Conservation (phyloP, 257 asterid genomes). For the Ballota nigra region DNA sequence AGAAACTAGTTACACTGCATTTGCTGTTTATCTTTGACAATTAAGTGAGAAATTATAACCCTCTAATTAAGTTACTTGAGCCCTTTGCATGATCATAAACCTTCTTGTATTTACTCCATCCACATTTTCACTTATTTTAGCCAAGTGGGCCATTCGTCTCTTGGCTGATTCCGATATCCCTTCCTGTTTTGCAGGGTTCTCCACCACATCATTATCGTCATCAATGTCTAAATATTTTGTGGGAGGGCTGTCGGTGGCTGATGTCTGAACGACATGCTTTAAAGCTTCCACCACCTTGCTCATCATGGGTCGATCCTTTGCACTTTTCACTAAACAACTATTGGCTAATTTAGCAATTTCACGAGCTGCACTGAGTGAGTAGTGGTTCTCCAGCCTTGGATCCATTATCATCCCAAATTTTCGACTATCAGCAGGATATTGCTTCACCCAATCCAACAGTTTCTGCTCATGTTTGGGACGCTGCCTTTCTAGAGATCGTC, state of each 20-base stretch:
- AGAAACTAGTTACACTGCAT: not conserved
- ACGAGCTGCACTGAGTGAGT: slow-evolving; percentile 54
- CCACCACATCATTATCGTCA: slow-evolving; percentile 38
- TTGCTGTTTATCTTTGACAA: not conserved
- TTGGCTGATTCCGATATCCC: slow-evolving; percentile 40
- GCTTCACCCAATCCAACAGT: slow-evolving; percentile 77
- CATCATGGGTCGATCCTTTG: slow-evolving; percentile 81
- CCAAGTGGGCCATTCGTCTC: slow-evolving; percentile 72
- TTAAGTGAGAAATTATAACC: not conserved
- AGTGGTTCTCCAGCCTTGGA: slow-evolving; percentile 66
- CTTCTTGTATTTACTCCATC: slow-evolving; percentile 56
- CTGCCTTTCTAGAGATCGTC: slow-evolving; percentile 71
- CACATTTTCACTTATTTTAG: slow-evolving; percentile 62
- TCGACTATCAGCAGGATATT: slow-evolving; percentile 50
- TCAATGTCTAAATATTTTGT: slow-evolving; percentile 21
- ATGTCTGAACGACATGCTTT: slow-evolving; percentile 42
- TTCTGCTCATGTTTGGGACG: slow-evolving; percentile 71
- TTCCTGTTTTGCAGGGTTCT: slow-evolving; percentile 35
- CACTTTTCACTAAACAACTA: slow-evolving; percentile 59
- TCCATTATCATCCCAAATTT: slow-evolving; percentile 68
- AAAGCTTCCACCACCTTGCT: slow-evolving; percentile 71
- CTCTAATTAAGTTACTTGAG: slow-evolving; percentile 36
- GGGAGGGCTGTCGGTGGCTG: slow-evolving; percentile 38
- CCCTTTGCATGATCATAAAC: slow-evolving; percentile 71
- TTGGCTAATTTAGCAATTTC: slow-evolving; percentile 67